Evolutionary conservation across 108 stramenopile genomes (phyloP).

Genomic region (Cylindrotheca fusiformis): DNA sequence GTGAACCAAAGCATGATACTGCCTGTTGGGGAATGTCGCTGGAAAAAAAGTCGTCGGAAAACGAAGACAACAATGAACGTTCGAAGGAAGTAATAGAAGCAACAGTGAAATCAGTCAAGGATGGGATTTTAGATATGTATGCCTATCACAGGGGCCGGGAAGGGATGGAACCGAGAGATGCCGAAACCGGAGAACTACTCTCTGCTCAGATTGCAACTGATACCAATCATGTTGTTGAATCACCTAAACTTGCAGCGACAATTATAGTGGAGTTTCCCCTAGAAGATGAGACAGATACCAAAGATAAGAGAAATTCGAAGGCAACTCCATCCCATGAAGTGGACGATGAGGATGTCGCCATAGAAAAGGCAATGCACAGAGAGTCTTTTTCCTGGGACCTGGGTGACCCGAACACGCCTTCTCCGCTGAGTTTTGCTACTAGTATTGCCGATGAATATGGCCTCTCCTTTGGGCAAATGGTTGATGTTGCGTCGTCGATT

Average conservation of each 20-base stretch:
- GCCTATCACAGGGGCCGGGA: conserved; percentile 75
- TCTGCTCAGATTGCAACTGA: conserved; percentile 54
- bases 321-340: conserved; percentile 26
- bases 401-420: conserved; percentile 47
- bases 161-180: conserved; percentile 67
- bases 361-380: conserved; percentile 26
- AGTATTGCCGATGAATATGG: conserved; percentile 60
- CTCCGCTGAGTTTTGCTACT: conserved; percentile 54
- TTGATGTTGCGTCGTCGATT: conserved; percentile 63
- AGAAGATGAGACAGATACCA: conserved; percentile 13
- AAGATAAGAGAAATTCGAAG: conserved; percentile 8
- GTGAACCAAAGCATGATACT: neutral
- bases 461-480: conserved; percentile 52
- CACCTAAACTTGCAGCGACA: conserved; percentile 26
- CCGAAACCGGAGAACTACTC: conserved; percentile 54
- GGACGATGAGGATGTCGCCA: conserved; percentile 7
- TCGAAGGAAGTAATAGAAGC: neutral
- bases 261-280: conserved; percentile 62
- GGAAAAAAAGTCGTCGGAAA: neutral
- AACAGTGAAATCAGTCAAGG: neutral
- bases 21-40: conserved; percentile 1
- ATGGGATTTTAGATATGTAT: conserved; percentile 57
- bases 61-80: neutral
- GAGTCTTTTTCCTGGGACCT: conserved; percentile 67
- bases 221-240: conserved; percentile 57